Base-by-base conservation (phyloP, 176 grass and related monocot species). In the Ananas comosus region DNA sequence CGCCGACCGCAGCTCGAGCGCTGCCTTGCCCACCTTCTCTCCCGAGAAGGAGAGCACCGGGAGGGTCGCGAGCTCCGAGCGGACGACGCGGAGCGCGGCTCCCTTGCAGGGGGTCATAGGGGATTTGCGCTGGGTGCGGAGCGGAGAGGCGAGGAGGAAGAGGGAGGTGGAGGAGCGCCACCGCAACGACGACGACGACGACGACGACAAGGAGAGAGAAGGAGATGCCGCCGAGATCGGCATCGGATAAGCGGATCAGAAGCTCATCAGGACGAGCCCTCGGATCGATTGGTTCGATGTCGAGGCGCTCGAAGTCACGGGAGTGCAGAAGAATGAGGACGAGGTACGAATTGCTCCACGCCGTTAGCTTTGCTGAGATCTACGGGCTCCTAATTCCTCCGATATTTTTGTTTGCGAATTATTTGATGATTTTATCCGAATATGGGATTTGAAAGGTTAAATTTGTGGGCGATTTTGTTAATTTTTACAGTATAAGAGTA, bases 1-100 rank as follows among this genome's bases (percentile, higher is more conserved):
- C 28, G 94, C 89, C 65, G 89, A 83, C 48, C 83, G 83, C 66
- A 93, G 75, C 74, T 90, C 80, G 5, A 93, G 82, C 72, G 78
- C 50, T 29, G 82, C 80, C 63, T 91, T 87, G 3, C 94, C 90
- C 16, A 99, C 82, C 70, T 71, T 89, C 47, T 91, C 82, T 11
- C 90, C 94, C 13, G 87, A 72, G 80, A 93, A 99, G 69, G 85
- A 91, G 69, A 99, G 78, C 0, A 99, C 85, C 4, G 94, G 94
- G 12, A 99, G 87, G 69, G 75, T 85, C 54, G 87, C 83, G 33
- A 72, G 71, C 72, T 90, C 80, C 22, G 84, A 80, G 33, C 87
- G 87, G 64, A 91, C 80, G 78, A 85, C 57, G 66, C 79, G 70
- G 61, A 77, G 72, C 7, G 79, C 18, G 6, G 70, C 19, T 74